Evolutionary conservation across 306 rosid species (phyloP).

Genomic region (Ceratonia siliqua): DNA sequence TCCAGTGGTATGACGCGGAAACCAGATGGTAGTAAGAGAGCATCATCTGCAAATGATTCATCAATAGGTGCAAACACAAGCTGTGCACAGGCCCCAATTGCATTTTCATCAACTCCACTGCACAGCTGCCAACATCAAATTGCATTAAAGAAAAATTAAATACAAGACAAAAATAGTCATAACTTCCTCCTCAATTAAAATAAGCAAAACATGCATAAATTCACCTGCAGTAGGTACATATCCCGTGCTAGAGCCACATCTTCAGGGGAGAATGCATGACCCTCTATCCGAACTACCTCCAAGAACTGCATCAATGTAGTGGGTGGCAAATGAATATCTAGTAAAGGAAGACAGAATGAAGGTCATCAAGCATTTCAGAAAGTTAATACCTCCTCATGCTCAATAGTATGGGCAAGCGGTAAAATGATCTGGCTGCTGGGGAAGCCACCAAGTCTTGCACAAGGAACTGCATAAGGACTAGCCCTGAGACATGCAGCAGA

Average conservation of each 20-base stretch:
- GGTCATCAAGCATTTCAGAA: background rate
- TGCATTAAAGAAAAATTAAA: background rate
- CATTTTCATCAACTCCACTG: conserved; percentile 89
- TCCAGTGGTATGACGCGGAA: conserved; percentile 93
- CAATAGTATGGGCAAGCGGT: conserved; percentile 91
- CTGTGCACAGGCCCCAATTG: conserved; percentile 91
- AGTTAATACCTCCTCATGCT: conserved; percentile 80
- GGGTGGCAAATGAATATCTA: background rate
- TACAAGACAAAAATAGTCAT: background rate
- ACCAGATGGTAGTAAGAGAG: conserved; percentile 86
- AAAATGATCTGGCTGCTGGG: conserved; percentile 88
- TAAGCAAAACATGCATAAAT: background rate
- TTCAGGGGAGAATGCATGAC: conserved; percentile 93
- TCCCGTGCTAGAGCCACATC: conserved; percentile 84
- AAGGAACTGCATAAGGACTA: conserved; percentile 84
- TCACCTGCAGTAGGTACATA: conserved; percentile 88
- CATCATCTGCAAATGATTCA: conserved; percentile 96
- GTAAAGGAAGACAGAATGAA: background rate
- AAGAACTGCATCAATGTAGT: conserved; percentile 56
- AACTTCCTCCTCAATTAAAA: background rate
- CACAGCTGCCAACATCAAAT: conserved; percentile 60
- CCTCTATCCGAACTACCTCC: conserved; percentile 97
- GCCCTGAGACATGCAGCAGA: conserved; percentile 86
- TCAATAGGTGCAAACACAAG: conserved; percentile 97
- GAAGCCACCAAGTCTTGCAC: conserved; percentile 84